phyloP scores from a whole-genome alignment of 2,329 filamentous ascomycete species.

The Sclerotinia minor region DNA sequence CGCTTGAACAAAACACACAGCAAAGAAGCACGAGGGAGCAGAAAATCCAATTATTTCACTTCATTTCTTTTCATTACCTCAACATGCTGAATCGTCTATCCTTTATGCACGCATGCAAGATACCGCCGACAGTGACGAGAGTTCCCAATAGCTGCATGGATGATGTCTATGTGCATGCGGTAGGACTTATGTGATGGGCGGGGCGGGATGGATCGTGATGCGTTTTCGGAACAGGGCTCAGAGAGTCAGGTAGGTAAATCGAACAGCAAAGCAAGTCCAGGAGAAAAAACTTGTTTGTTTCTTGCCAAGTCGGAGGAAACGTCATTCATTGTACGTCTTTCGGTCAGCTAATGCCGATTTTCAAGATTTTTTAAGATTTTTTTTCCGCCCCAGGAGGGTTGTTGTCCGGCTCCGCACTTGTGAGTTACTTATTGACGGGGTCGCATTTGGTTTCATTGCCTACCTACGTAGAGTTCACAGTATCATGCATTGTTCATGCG shows the following conservation, averaged over 20 bases:
- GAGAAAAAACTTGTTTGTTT: background rate
- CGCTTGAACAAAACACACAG: background rate
- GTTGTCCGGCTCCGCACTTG: background rate
- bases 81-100: background rate
- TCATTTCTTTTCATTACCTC: background rate
- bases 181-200: background rate
- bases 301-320: background rate
- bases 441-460: background rate
- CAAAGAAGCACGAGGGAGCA: background rate
- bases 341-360: background rate
- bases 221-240: background rate
- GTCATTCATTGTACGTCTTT: constrained; percentile 1
- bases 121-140: background rate
- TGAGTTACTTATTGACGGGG: too few species aligned
- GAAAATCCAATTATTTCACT: background rate
- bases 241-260: background rate
- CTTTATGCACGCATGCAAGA: background rate
- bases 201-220: constrained; percentile 1
- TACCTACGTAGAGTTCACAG: background rate
- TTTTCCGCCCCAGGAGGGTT: background rate
- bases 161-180: constrained; percentile 3
- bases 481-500: background rate
- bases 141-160: background rate
- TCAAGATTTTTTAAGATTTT: background rate
- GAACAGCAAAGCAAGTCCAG: background rate